These are phyloP conservation scores for Intubia oerlemansii DNA, from an alignment of 2,329 filamentous ascomycete genomes.

Conservation along the genomic window DNA sequence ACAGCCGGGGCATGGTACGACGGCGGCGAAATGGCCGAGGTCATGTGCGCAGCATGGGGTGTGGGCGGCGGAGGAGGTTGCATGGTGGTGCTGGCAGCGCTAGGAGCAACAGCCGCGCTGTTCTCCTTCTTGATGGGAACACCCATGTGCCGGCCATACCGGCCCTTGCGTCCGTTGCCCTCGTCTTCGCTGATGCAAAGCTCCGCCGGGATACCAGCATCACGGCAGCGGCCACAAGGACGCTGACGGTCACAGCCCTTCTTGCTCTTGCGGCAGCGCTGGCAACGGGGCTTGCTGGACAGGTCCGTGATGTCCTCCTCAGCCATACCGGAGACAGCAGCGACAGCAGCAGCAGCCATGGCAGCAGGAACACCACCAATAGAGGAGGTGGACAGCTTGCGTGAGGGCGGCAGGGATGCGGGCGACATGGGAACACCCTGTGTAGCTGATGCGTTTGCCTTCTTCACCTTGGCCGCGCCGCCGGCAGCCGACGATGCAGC, in stretches of 20 bases:
- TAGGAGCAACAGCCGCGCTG: constrained; percentile 9
- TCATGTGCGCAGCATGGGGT: constrained; percentile 1
- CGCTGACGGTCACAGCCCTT: constrained; percentile 96
- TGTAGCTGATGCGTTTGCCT: constrained; percentile 1
- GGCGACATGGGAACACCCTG: constrained; percentile 33
- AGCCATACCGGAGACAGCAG: constrained; percentile 21
- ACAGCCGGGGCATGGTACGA: constrained; percentile 1
- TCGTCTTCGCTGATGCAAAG: constrained; percentile 96
- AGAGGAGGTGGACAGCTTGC: constrained; percentile 56
- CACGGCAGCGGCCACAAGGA: constrained; percentile 84
- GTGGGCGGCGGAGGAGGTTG: constrained; percentile 6
- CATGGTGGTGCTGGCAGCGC: constrained; percentile 4
- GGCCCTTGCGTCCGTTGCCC: constrained; percentile 87
- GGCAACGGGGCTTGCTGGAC: constrained; percentile 89
- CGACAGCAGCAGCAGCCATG: constrained; percentile 2
- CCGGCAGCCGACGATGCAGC: constrained; percentile 19
- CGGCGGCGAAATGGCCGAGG: constrained; percentile 2
- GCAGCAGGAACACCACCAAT: constrained; percentile 11
- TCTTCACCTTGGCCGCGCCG: constrained; percentile 28
- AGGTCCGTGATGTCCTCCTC: constrained; percentile 85
- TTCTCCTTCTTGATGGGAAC: constrained; percentile 41
- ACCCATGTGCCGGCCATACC: constrained; percentile 58
- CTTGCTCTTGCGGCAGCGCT: constrained; percentile 97
- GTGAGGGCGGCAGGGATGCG: constrained; percentile 46
- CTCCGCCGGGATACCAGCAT: constrained; percentile 81